Evolutionary conservation across 1,139 yeast genomes (phyloP).

Genomic region (Blastobotrys apis): DNA sequence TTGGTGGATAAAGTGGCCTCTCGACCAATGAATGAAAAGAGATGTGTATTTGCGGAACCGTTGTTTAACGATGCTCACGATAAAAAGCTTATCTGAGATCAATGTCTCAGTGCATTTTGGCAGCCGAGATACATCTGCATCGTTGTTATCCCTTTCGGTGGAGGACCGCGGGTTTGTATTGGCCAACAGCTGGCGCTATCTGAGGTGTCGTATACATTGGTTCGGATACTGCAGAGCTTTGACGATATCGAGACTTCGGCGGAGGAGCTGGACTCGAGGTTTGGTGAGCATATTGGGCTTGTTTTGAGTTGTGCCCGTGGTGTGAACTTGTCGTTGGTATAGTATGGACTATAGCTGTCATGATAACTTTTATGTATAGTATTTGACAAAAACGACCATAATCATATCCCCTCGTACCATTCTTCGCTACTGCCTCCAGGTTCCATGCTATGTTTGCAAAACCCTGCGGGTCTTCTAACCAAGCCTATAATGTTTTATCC

Average conservation of each 20-base stretch:
- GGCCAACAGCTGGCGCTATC: slow-evolving; percentile 55
- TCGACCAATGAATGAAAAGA: slow-evolving; percentile 21
- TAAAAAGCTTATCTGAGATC: too few relatives aligned
- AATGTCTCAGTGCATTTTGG: too few relatives aligned
- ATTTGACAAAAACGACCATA: background rate
- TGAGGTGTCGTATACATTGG: slow-evolving; percentile 46
- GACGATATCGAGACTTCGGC: slow-evolving; percentile 15
- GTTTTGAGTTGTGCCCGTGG: slow-evolving; percentile 3
- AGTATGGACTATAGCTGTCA: too few relatives aligned
- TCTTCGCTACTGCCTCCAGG: too few relatives aligned
- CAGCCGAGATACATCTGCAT: too few relatives aligned
- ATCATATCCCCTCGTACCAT: too few relatives aligned
- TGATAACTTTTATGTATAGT: background rate
- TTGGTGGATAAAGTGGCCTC: too few relatives aligned
- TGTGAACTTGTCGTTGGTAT: background rate
- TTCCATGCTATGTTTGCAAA: too few relatives aligned
- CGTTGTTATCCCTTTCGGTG: slow-evolving; percentile 50
- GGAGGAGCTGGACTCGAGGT: background rate
- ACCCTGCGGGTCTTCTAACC: too few relatives aligned
- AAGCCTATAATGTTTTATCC: too few relatives aligned
- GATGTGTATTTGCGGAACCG: too few relatives aligned
- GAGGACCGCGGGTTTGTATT: slow-evolving; percentile 52
- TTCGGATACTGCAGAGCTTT: slow-evolving; percentile 41
- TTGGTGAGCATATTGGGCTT: slow-evolving; percentile 5
- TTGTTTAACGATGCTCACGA: background rate